Evolutionary conservation across 768 basidiomycete genomes (phyloP), one percentile per base, ranked within the genome.

Genomic region (Panaeolus papilionaceus): DNA sequence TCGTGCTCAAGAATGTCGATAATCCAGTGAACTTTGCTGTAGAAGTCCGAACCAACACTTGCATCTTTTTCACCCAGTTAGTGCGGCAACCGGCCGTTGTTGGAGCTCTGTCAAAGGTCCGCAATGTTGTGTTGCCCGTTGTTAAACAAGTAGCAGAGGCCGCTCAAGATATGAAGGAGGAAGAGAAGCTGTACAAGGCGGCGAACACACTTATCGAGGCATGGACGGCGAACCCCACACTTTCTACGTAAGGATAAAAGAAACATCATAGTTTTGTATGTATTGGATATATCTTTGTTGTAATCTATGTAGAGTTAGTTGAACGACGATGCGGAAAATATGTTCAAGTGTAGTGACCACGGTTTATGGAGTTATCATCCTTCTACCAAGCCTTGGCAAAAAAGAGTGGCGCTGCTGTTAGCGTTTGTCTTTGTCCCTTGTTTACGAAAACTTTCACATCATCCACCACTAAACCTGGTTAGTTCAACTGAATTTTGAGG

Each of bases 11-110:
- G 61, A 90, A 89, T 69, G 77, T 83, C 67, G 82, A 88, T 70
- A 84, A 85, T 70, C 82, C 85, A 0, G 80, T 80, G 68, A 80
- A 86, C 68, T 89, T 89, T 72, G 90, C 90, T n/a, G 79, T 87
- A 20, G 94, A 95, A 79, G 86, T 95, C 66, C 87, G 92, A 61
- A 81, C 87, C 33, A 95, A 95, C 71, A 85, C 88, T 18, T 94
- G 92, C 74, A 86, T 90, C 7, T 83, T 95, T 67, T 78, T 95
- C 33, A 82, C 86, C 45, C 90, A 92, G 70, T 74, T 93, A 20
- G 85, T 85, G 39, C 85, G 84, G 71, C 83, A 88, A 72, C 28
- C 54, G 2, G 78, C 81, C 3, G 75, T 84, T 9, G 84, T 83
- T 7, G 83, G 84, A 4, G 82, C 85, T 38, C 75, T 88, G 65